Evolutionary conservation across 2,329 filamentous ascomycete genomes (phyloP), one percentile per base, ranked within the genome.

Genomic region (Sporothrix globosa): DNA sequence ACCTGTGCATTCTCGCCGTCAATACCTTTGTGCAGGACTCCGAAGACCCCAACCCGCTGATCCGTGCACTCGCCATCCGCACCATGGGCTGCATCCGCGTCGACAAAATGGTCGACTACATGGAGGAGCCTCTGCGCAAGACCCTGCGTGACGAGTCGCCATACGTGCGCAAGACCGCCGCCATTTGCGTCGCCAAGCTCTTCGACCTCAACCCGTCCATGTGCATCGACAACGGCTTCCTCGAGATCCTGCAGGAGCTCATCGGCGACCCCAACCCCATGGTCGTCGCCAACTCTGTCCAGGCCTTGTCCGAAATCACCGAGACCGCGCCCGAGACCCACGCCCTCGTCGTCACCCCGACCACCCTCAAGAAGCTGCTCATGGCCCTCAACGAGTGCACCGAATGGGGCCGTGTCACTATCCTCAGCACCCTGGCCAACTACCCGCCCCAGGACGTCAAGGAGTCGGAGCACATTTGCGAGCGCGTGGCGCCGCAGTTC

Each of bases 21-120:
- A 99, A 99, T 80, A 99, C 96, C 17, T 99, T 99, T 78, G 96
- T 98, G 6, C 96, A 99, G 86, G 96, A 99, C 80, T 96, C 96
- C 19, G 96, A 99, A 87, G 96, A 99, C 77, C 96, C 96, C 56
- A 99, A 99, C 78, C 96, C 96, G 17, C 87, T 99, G 30, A 93
- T 99, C 77, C 87, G 96, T 84, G 96, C 96, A 67, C 86, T 99
- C 67, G 96, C 96, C 69, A 97, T 99, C 80, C 88, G 96, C 76
- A 99, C 96, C 46, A 99, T 99, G 96, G 96, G 96, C 53, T 98
- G 96, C 78, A 98, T 99, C 77, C 86, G 96, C 70, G 96, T 99
- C 70, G 96, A 98, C 76, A 99, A 99, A 82, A 99, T 99, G 93
- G 93, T 98, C 74, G 96, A 99, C 79, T 99, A 99, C 80, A 98